phyloP scores from a whole-genome alignment of 2,329 filamentous ascomycete genomes.

The Torrubiellomyces zombiae region DNA sequence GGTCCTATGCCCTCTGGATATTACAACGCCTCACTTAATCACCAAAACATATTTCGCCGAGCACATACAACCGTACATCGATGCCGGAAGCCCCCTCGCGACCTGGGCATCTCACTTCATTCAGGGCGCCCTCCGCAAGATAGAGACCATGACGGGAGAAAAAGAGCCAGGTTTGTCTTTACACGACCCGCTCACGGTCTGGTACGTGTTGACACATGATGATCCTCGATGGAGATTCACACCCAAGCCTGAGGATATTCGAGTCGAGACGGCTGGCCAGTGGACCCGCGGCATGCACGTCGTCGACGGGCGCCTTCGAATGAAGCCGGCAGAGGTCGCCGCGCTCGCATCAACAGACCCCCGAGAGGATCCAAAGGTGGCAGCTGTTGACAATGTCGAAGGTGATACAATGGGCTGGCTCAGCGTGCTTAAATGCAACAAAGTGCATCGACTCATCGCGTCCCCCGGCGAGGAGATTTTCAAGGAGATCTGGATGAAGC shows the following conservation, averaged over 20 bases:
- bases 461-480: conserved; percentile 54
- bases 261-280: conserved; percentile 78
- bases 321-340: conserved; percentile 30
- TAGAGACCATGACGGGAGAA: conserved; percentile 44
- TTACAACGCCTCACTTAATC: conserved; percentile 56
- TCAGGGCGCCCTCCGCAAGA: conserved; percentile 50
- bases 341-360: conserved; percentile 23
- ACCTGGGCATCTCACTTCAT: conserved; percentile 60
- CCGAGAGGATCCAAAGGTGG: conserved; percentile 20
- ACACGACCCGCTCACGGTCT: conserved; percentile 65
- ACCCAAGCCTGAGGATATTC: conserved; percentile 57
- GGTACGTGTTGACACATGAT: conserved; percentile 54
- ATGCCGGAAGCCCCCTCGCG: conserved; percentile 53
- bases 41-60: conserved; percentile 41
- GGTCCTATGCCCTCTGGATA: conserved; percentile 59
- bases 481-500: conserved; percentile 46
- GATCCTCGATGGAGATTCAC: conserved; percentile 41
- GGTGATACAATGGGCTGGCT: conserved; percentile 68
- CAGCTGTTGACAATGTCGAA: conserved; percentile 32
- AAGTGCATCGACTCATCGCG: conserved; percentile 55
- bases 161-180: conserved; percentile 45
- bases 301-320: conserved; percentile 51
- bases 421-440: conserved; percentile 57
- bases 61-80: conserved; percentile 35
- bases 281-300: conserved; percentile 92